These are phyloP conservation scores for Secale cereale DNA, from an alignment of 176 grass and related monocot genomes.

Conservation along the genomic window DNA sequence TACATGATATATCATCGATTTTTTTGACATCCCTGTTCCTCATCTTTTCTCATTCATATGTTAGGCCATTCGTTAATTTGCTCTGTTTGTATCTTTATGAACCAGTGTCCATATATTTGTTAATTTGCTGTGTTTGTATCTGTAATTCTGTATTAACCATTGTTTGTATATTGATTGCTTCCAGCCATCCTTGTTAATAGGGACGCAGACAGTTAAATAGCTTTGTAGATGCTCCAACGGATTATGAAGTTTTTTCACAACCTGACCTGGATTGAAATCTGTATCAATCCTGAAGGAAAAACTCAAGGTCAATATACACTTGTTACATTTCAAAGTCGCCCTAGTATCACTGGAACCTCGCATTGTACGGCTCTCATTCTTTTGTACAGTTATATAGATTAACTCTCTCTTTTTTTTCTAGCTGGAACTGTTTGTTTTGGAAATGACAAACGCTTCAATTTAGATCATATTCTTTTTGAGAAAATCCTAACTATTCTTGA, in stretches of 20 bases:
- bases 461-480: too few species aligned
- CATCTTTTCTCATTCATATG: neutral
- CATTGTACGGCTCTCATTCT: neutral
- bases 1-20: neutral
- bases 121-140: neutral
- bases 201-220: slow-evolving; percentile 88
- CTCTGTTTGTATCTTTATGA: too few species aligned
- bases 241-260: slow-evolving; percentile 95
- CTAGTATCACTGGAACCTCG: slow-evolving; percentile 6
- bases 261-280: slow-evolving; percentile 83
- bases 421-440: slow-evolving; percentile 12
- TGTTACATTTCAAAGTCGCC: slow-evolving; percentile 26
- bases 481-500: too few species aligned
- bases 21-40: neutral
- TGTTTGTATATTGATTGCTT: slow-evolving; percentile 23
- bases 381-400: slow-evolving; percentile 44
- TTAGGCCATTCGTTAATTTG: neutral
- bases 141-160: neutral
- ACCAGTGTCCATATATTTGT: neutral
- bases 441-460: neutral
- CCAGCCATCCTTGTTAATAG: slow-evolving; percentile 82
- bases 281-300: slow-evolving; percentile 68
- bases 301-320: slow-evolving; percentile 29
- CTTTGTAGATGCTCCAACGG: slow-evolving; percentile 83
- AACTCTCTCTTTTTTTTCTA: neutral